Conservation (phyloP, 2,329 filamentous ascomycete genomes). For the Xylaria sp. region DNA sequence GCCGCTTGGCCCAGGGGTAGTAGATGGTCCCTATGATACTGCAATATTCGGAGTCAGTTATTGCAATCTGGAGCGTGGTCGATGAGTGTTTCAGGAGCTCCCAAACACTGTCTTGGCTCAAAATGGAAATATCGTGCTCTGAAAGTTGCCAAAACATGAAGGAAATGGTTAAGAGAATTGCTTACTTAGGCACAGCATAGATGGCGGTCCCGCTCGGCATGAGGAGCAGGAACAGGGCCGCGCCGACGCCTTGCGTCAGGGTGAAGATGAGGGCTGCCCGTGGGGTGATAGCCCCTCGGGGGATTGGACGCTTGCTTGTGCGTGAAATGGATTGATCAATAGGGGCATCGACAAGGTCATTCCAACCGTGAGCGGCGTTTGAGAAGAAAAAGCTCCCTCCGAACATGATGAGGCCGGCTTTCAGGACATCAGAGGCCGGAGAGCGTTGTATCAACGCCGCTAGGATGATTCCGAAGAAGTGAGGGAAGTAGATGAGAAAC, state of each 20-base stretch:
- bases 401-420: conserved; percentile 37
- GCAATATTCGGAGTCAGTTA: too few species aligned
- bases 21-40: conserved; percentile 44
- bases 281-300: conserved; percentile 49
- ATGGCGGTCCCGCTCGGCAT: conserved; percentile 42
- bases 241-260: conserved; percentile 42
- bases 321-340: conserved; percentile 49
- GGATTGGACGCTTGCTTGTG: conserved; percentile 49
- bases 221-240: conserved; percentile 41
- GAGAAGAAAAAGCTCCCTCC: conserved; percentile 49
- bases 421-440: conserved; percentile 37
- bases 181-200: conserved; percentile 42
- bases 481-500: conserved; percentile 50
- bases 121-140: too few species aligned
- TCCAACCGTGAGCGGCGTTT: conserved; percentile 51
- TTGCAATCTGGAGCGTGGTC: too few species aligned
- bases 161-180: too few species aligned
- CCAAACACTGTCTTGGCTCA: too few species aligned
- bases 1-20: conserved; percentile 52
- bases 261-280: conserved; percentile 48
- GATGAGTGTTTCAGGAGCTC: too few species aligned
- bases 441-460: conserved; percentile 42
- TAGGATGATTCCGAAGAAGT: conserved; percentile 48
- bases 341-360: conserved; percentile 51
- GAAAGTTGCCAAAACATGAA: too few species aligned